These are phyloP conservation scores for Solanum corneliomulleri DNA, from an alignment of 257 asterid genomes.

Conservation along the genomic window DNA sequence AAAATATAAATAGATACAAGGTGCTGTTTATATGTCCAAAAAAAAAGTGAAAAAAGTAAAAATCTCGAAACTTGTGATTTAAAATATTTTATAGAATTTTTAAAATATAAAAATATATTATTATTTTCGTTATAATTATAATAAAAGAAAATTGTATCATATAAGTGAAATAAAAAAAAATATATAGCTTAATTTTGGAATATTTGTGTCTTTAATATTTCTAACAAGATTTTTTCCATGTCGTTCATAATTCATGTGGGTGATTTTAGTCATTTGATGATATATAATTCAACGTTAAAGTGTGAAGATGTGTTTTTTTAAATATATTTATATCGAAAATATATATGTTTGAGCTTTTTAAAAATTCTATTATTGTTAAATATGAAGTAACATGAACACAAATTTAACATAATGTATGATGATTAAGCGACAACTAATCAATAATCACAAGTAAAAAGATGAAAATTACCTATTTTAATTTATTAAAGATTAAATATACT, in stretches of 20 bases:
- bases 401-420: not conserved
- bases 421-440: not conserved
- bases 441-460: not conserved
- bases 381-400: not conserved
- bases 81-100: not conserved
- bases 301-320: not conserved
- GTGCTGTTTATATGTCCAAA: not conserved
- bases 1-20: not conserved
- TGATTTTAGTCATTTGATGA: not conserved
- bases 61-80: not conserved
- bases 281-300: not conserved
- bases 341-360: not conserved
- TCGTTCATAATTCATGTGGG: not conserved
- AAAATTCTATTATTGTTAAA: not conserved
- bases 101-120: too few species aligned
- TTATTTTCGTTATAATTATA: not conserved
- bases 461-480: not conserved
- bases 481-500: not conserved
- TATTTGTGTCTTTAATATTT: accelerated
- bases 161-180: not conserved
- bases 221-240: not conserved
- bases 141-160: not conserved
- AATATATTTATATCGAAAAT: not conserved
- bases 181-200: not conserved
- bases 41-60: not conserved